Percentiles rank a stretch among this genome's conserved stretches.
These are phyloP conservation scores for Talaromyces ruber DNA, from an alignment of 495 filamentous ascomycete genomes.

Conservation along the genomic window DNA sequence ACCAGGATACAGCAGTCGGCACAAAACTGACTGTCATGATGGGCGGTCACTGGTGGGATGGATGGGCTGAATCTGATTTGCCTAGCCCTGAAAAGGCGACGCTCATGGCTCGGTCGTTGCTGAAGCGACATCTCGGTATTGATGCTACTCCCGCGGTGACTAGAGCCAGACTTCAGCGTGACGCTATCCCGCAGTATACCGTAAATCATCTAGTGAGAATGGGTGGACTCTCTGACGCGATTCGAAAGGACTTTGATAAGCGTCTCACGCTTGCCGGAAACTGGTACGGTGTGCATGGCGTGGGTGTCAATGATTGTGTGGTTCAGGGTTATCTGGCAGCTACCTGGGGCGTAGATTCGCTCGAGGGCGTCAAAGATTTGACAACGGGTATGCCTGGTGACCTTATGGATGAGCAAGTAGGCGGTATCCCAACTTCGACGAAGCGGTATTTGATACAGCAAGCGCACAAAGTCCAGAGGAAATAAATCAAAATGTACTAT, in stretches of 20 bases:
- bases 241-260: constrained; percentile 50
- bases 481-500: constrained; percentile 1
- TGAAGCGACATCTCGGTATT: constrained; percentile 69
- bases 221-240: constrained; percentile 42
- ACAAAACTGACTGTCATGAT: constrained; percentile 95
- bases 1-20: constrained; percentile 47
- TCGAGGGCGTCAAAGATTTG: background rate
- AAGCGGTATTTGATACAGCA: constrained; percentile 12
- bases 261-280: constrained; percentile 68
- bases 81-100: constrained; percentile 56
- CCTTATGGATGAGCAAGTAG: constrained; percentile 14
- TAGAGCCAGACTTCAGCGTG: constrained; percentile 52
- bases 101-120: constrained; percentile 55
- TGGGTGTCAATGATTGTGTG: constrained; percentile 61
- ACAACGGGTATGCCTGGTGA: constrained; percentile 35
- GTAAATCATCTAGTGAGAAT: constrained; percentile 67
- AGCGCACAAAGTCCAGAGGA: background rate
- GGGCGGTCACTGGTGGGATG: constrained; percentile 88
- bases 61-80: constrained; percentile 36
- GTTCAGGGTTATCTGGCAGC: constrained; percentile 30
- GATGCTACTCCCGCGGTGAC: constrained; percentile 44
- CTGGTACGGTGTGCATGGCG: constrained; percentile 52
- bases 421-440: constrained; percentile 27
- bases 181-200: constrained; percentile 85
- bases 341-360: constrained; percentile 21